Base-by-base conservation (phyloP, 2,329 filamentous ascomycete genomes). In the Colletotrichum orbiculare region DNA sequence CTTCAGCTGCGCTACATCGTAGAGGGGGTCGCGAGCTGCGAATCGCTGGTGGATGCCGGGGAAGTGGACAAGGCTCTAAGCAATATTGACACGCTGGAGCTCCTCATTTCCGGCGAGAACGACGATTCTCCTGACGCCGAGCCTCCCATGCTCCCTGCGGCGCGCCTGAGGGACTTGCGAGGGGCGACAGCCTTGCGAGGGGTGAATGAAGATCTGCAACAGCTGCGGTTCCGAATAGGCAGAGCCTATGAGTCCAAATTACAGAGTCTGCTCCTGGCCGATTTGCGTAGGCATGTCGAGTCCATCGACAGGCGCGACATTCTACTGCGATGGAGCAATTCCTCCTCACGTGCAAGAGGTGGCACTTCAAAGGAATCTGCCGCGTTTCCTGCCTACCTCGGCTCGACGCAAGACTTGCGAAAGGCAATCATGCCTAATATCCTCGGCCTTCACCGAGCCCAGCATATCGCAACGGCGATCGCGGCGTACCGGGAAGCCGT, bases 211-310 rank as follows among this genome's bases (percentile, higher is more conserved):
- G 94, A 97, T 67, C 84, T 99, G 45, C 84, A 88, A 50, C 87
- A 89, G 39, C 80, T 99, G 52, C 89, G 93, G 63, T 87, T 89
- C 68, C 89, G 93, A 3, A 93, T 97, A 63, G 96, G 96, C 25
- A 94, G 91, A 76, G 92, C 90, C 0, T 98, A 94, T 73, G 94
- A 98, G 75, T 81, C 85, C 2, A 89, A 90, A 48, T 97, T 98
- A 71, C 82, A 96, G 37, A 87, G 89, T 64, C 87, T 92, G 35
- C 82, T 99, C 15, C 83, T 98, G 37, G 85, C 84, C 3, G 96
- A 99, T 76, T 78, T 98, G 45, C 88, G 92, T 55, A 83, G 86
- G n/a, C 96, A 99, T 74, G 84, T 94, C 35, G 89, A 92, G 57
- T 87, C 84, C 2, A 90, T 96, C 2, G 88, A 93, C 1, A 80